Base-by-base conservation (phyloP, 2,329 filamentous ascomycete species). In the Dactylellina cionopaga region DNA sequence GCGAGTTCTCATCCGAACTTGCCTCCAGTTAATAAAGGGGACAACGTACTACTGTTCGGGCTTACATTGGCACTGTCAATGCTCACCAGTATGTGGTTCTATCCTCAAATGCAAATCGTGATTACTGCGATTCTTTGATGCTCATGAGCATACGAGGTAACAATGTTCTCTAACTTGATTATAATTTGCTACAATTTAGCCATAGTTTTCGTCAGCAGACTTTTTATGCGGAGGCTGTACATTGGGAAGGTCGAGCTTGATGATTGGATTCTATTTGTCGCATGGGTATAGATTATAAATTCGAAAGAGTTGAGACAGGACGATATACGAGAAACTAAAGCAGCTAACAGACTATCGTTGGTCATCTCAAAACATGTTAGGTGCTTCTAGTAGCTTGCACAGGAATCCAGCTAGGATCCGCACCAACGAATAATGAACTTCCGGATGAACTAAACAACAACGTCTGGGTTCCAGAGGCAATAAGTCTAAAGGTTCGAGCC, bases 201-300 rank as follows among this genome's bases (percentile, higher is more conserved):
- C 44, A 24, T 43, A 10, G 27, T 65, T n/a, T 52, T 60, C 43
- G 10, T 72, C 13, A 27, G 27, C n/a, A 52, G 59, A 13, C 35
- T 72, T 11, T 15, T 27, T 15, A 49, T 59, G 11, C 35, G 59
- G 22, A 65, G 35, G 24, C 52, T 46, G 6, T 65, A 59, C 31
- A 52, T 59, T 43, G 29, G 59, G 10, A 64, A 47, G 13, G 25
- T 65, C 9, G 59, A 72, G 15, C 3, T 54, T 10, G 46, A 65
- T 25, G 68, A 72, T 55, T 72, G 44, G 59, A 29, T 65, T 31
- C 37, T 65, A 25, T 22, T 46, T 54, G 27, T 31, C 6, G 59
- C 68, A 9, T 72, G 68, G 68, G 68, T 72, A 65, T n/a, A n/a
- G n/a, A n/a, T n/a, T n/a, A n/a, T n/a, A n/a, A 27, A 22, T n/a